A percentile compares a stretch with the other conserved stretches of the same genome.
These are phyloP conservation scores for Phytopythium cucurbitacearum DNA, from an alignment of 352 stramenopile species.

Conservation along the genomic window DNA sequence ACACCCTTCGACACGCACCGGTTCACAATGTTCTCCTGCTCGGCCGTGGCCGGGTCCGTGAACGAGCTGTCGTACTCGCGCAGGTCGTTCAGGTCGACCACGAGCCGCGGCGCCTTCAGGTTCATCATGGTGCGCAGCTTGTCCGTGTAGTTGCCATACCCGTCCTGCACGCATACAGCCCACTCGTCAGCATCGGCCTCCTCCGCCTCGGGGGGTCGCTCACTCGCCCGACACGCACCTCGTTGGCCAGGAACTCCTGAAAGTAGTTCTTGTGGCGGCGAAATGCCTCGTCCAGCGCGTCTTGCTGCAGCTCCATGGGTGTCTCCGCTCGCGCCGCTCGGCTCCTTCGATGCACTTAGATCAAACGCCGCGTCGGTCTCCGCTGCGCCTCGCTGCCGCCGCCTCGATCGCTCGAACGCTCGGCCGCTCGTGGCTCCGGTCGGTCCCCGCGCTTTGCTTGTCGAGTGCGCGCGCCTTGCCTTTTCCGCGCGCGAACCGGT, in stretches of 20 bases:
- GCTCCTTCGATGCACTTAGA: neutral
- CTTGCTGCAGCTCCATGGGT: constrained; percentile 78
- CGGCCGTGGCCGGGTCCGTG: constrained; percentile 43
- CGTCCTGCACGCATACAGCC: constrained; percentile 28
- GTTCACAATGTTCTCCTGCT: constrained; percentile 76
- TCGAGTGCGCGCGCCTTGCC: no score
- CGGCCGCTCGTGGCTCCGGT: no score
- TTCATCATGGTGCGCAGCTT: constrained; percentile 83
- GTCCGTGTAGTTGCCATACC: constrained; percentile 73
- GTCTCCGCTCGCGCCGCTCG: neutral
- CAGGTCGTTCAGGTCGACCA: constrained; percentile 90
- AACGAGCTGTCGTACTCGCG: constrained; percentile 88
- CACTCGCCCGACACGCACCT: constrained; percentile 32
- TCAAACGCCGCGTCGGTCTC: no score
- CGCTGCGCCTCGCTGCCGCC: no score
- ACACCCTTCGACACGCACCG: constrained; percentile 9
- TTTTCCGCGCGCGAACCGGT: no score
- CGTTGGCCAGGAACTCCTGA: constrained; percentile 72
- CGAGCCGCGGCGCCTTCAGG: constrained; percentile 62
- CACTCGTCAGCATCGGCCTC: neutral
- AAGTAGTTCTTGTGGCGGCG: constrained; percentile 89
- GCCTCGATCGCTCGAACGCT: no score
- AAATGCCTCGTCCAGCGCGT: constrained; percentile 81
- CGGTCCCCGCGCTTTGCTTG: no score
- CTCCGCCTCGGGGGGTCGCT: no score